Evolutionary conservation across 1,284 basidiomycete species (phyloP).

Genomic region (Singerocomus inundabilis): DNA sequence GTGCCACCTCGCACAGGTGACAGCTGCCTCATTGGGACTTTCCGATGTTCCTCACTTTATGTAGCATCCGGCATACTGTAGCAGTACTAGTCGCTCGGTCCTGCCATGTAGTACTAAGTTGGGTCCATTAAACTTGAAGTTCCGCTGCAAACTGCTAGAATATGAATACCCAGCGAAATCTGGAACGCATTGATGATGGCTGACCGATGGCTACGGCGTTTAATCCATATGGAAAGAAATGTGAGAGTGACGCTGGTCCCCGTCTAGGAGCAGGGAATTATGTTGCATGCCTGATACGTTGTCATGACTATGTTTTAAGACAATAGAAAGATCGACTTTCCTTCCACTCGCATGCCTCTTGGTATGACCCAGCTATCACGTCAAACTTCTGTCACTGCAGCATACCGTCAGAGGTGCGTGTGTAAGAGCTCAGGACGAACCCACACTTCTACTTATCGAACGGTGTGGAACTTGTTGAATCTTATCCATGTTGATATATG

Average conservation of each 20-base stretch:
- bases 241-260: conserved; percentile 49
- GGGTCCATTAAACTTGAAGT: conserved; percentile 22
- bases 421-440: conserved; percentile 38
- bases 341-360: conserved; percentile 50
- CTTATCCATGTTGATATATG: conserved; percentile 60
- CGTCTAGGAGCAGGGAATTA: conserved; percentile 39
- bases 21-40: no score
- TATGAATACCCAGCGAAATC: conserved; percentile 25
- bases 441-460: conserved; percentile 62
- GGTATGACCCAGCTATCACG: conserved; percentile 43
- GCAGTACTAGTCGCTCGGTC: no score
- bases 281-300: neutral
- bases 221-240: conserved; percentile 52
- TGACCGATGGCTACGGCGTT: conserved; percentile 7
- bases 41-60: no score
- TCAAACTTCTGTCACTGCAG: conserved; percentile 54
- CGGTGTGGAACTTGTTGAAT: conserved; percentile 50
- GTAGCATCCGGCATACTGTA: no score
- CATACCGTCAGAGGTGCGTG: conserved; percentile 36
- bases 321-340: conserved; percentile 34
- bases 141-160: conserved; percentile 40
- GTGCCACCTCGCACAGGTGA: no score
- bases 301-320: conserved; percentile 33
- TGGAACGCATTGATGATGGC: conserved; percentile 25
- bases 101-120: no score